Base-by-base conservation (phyloP, 768 basidiomycete species). In the Hemileccinum impolitum region DNA sequence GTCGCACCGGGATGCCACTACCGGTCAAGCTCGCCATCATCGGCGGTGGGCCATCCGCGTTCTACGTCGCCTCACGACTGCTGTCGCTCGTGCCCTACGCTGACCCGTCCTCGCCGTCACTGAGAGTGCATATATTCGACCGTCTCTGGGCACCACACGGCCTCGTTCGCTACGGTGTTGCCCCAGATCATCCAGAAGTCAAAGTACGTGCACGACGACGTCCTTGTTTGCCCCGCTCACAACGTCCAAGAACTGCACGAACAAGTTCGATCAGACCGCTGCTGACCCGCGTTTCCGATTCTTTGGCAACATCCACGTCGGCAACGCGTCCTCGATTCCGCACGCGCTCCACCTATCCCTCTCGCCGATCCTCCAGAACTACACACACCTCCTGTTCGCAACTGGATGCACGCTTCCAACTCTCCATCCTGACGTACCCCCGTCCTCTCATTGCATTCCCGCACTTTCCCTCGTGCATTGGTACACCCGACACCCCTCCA, bases 111-210 rank as follows among this genome's bases (percentile, higher is more conserved):
- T 23, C 23, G 23, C 23, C 23, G 23, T 72, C 70, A 30, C 61
- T 81, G n/a, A 68, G 71, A 43, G 79, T 97, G 13, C 92, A 98
- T 64, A 69, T 99, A 62, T 99, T 83, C 64, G 95, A 99, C 70
- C 78, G 91, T 30, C 75, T 95, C 11, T 97, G 94, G 80, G 84
- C 92, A 25, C 95, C 95, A 11, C 90, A 96, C 63, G 96, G 96
- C 1, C 77, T 98, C 1, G 94, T 96, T 4, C 76, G 96, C 39
- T 99, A 94, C 61, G 94, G 96, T 0, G 94, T 99, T 13, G 95
- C 96, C 11, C 95, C 95, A 38, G 95, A 98, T 71, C 95, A 98
- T 68, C 93, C 96, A 10, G 95, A 97, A 72, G 94, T 98, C 67
- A 99, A 97, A 81, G 95, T 59, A 45, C 46, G 51, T 36, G 28